Evolutionary conservation across 495 filamentous ascomycete species (phyloP).

Genomic region (Tuber borchii): DNA sequence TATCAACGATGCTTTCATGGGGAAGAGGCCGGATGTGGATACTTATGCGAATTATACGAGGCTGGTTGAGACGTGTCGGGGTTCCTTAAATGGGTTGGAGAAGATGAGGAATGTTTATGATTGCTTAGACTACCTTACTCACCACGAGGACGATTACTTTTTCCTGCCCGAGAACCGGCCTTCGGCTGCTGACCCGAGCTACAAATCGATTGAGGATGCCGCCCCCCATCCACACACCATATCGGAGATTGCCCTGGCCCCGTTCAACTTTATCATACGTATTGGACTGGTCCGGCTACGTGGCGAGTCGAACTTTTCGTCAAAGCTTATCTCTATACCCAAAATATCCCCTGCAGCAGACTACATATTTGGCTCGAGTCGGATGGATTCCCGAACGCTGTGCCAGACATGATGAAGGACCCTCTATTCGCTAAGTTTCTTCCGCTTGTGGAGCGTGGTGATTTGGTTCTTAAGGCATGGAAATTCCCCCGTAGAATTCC

Average conservation of each 20-base stretch:
- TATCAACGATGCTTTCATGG: slow-evolving; percentile 50
- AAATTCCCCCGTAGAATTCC: slow-evolving; percentile 52
- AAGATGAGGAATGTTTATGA: slow-evolving; percentile 53
- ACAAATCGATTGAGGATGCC: slow-evolving; percentile 40
- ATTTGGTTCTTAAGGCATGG: slow-evolving; percentile 51
- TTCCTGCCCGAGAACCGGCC: slow-evolving; percentile 47
- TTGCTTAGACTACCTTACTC: slow-evolving; percentile 49
- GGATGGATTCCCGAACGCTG: slow-evolving; percentile 48
- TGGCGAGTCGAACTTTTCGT: slow-evolving; percentile 55
- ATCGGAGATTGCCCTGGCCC: slow-evolving; percentile 51
- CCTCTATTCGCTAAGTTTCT: slow-evolving; percentile 50
- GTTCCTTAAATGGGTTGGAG: slow-evolving; percentile 48
- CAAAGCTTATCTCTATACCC: slow-evolving; percentile 54
- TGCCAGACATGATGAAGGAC: slow-evolving; percentile 50
- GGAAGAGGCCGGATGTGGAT: slow-evolving; percentile 49
- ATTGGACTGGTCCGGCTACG: slow-evolving; percentile 55
- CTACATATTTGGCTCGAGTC: slow-evolving; percentile 53
- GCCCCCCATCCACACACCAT: slow-evolving; percentile 29
- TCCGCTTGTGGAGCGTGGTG: slow-evolving; percentile 51
- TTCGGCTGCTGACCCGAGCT: slow-evolving; percentile 22
- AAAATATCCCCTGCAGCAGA: slow-evolving; percentile 52
- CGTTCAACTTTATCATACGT: slow-evolving; percentile 53
- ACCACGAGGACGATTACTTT: slow-evolving; percentile 49
- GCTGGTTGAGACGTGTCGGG: slow-evolving; percentile 50
- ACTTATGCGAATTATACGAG: slow-evolving; percentile 50